These are phyloP conservation scores for Taphrina communis DNA, from an alignment of 1,139 yeast species.

Conservation along the genomic window DNA sequence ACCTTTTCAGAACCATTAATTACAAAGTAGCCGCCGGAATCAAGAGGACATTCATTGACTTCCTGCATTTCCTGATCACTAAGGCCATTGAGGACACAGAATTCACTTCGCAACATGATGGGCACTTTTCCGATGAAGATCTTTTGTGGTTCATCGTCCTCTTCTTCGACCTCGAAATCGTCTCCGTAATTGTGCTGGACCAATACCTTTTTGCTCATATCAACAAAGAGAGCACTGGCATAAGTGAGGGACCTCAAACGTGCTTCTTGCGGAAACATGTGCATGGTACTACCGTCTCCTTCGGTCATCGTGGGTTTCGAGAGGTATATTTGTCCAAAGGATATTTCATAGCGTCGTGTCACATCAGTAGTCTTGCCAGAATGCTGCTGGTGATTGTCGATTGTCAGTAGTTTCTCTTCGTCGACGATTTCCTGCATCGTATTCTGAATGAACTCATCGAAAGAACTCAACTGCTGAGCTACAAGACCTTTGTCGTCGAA, in stretches of 20 bases:
- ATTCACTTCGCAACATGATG: constrained; percentile 94
- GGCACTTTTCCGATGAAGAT: constrained; percentile 97
- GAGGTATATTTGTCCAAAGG: constrained; percentile 93
- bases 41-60: constrained; percentile 97
- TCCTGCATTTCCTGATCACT: constrained; percentile 95
- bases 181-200: constrained; percentile 75
- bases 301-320: constrained; percentile 98
- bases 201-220: constrained; percentile 88
- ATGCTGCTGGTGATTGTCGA: constrained; percentile 98
- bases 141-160: constrained; percentile 65
- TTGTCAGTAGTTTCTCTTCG: constrained; percentile 91
- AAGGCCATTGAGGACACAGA: constrained; percentile 88
- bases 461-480: constrained; percentile 96
- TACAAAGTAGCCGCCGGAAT: constrained; percentile 96
- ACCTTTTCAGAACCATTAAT: constrained; percentile 98
- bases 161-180: constrained; percentile 71
- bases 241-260: constrained; percentile 93
- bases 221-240: constrained; percentile 93
- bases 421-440: constrained; percentile 95
- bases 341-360: constrained; percentile 89
- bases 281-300: constrained; percentile 99
- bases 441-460: constrained; percentile 95
- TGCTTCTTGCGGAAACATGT: constrained; percentile 98
- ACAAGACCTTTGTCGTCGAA: constrained; percentile 96
- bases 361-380: constrained; percentile 87